Evolutionary conservation across 495 filamentous ascomycete species (phyloP), one percentile per base, ranked within the genome.

Genomic region (Cairneyella variabilis): DNA sequence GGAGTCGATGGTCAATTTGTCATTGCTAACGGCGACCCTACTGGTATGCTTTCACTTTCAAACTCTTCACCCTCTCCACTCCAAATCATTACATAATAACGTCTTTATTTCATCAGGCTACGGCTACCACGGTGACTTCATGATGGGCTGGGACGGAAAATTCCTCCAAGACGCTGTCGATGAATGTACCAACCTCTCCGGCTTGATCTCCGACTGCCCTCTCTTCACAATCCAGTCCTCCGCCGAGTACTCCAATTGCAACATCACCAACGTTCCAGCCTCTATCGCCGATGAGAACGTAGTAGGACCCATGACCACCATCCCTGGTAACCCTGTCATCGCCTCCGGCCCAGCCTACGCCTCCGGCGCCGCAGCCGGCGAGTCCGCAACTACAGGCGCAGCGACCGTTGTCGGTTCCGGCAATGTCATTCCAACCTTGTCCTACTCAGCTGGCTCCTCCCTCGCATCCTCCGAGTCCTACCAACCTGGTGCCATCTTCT

Each of bases 11-110:
- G 92, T 41, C 65, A 83, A 43, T 96, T 95, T 58, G 74, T 91
- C n/a, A 69, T 95, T 34, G 74, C 89, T 12, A 90, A 91, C 57
- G 91, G 90, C 51, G 92, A 97, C 60, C 79, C 82, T 17, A 84
- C 83, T 51, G 90, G 82, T 73, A 64, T 20, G 49, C 26, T 18
- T 45, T 27, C 17, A 10, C 37, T 53, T 30, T 57, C 62, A n/a
- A n/a, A n/a, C 28, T 1, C 26, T 20, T 47, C 26, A 30, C 32
- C 11, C 21, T 8, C 17, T 23, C 16, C 16, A 12, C 5, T 30
- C 9, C 49, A 16, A 40, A 23, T 38, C 5, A 20, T 42, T 3
- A 20, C n/a, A n/a, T n/a, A n/a, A n/a, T n/a, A n/a, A n/a, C n/a
- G n/a, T n/a, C 27, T 27, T 47, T 10, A 8, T 16, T 32, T 7